Base-by-base conservation (phyloP, 192 early-diverging fungal species). In the Phlyctochytrium planicorne region DNA sequence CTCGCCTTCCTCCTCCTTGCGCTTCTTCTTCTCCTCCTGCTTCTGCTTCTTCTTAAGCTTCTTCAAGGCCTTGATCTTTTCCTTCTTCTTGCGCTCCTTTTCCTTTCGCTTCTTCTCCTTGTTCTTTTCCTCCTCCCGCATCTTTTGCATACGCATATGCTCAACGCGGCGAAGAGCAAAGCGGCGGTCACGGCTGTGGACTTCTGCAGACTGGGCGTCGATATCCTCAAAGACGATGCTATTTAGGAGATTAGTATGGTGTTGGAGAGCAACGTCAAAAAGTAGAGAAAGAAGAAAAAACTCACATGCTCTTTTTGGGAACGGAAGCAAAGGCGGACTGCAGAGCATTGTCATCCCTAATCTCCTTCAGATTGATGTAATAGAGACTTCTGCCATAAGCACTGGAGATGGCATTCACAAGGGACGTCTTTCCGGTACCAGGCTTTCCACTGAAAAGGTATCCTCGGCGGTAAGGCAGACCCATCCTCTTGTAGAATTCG, bases 391-490 rank as follows among this genome's bases (percentile, higher is more conserved):
- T 66, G 53, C 75, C 72, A 75, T 77, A 77, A 2, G 67, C 72
- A 12, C 71, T 72, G 30, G 69, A 72, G 30, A 80, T 80, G 47
- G 77, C 79, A 57, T 80, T 74, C 35, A 80, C 68, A 27, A 80
- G 67, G 3, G 75, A 77, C 2, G 79, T 77, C 36, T 80, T 80
- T 31, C 79, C 79, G 0, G 79, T 80, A 30, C 79, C 79, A 0
- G 81, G 81, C 59, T 79, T 72, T 16, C 70, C 77, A 20, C 60
- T 60, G 31, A 78, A 75, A 60, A 78, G 70, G 64, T 78, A 78
- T 16, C 86, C 86, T 30, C 83, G 76, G 29, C 82, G 71, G 77
- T 87, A 88, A 23, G 87, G 84, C 16, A 88, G 77, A 4, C 87
- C 87, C 60, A 88, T 84, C 2, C 84, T 70, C 34, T 66, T 65